phyloP scores from a whole-genome alignment of 2,329 filamentous ascomycete genomes.

The Stagonosporopsis vannaccii region DNA sequence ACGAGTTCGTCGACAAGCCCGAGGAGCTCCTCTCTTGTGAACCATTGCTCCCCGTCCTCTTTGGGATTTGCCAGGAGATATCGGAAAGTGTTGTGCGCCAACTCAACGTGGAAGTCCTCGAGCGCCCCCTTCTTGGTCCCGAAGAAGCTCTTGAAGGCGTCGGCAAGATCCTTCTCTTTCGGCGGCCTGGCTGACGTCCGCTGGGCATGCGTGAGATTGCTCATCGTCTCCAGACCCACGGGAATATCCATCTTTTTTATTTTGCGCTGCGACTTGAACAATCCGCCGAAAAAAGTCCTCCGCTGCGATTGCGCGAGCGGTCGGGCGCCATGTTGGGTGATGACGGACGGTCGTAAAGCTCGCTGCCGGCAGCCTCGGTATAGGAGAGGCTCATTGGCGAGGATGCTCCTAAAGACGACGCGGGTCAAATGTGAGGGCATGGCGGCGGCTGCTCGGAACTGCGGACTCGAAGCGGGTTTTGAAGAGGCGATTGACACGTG shows the following conservation, averaged over 20 bases:
- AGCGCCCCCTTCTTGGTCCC: constrained; percentile 29
- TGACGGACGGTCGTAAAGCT: constrained; percentile 33
- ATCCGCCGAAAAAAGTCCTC: constrained; percentile 69
- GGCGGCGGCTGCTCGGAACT: constrained; percentile 26
- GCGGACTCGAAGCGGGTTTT: constrained; percentile 9
- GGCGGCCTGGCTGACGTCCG: constrained; percentile 71
- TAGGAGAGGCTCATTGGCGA: constrained; percentile 59
- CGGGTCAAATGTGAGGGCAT: constrained; percentile 69
- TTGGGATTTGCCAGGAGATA: constrained; percentile 59
- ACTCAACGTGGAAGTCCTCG: constrained; percentile 57
- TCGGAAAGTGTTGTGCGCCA: constrained; percentile 65
- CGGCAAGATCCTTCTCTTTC: constrained; percentile 65
- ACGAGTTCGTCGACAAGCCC: constrained; percentile 22
- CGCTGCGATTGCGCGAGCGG: constrained; percentile 46
- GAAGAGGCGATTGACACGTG: constrained; percentile 21
- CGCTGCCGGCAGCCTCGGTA: constrained; percentile 55
- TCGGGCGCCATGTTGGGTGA: constrained; percentile 31
- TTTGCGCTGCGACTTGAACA: constrained; percentile 67
- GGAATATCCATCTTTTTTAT: constrained; percentile 69
- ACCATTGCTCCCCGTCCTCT: constrained; percentile 41
- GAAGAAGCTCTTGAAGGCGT: constrained; percentile 56
- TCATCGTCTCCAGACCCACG: constrained; percentile 75
- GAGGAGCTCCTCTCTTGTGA: constrained; percentile 31
- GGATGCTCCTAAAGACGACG: constrained; percentile 64
- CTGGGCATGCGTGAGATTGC: constrained; percentile 70